phyloP scores from a whole-genome alignment of 2,329 filamentous ascomycete genomes.

The Orbilia brochopaga region DNA sequence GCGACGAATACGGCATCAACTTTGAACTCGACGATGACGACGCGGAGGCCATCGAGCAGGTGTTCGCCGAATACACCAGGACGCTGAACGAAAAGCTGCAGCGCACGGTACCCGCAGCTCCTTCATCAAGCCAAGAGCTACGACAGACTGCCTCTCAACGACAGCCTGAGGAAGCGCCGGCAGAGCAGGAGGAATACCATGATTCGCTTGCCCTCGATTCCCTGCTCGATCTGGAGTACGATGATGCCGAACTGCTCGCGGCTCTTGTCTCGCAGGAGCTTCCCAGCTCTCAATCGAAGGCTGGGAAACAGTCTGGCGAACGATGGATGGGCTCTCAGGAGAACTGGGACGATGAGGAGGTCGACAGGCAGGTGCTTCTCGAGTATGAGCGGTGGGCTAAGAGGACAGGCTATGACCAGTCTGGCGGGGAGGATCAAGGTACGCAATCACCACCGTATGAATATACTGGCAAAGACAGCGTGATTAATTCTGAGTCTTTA shows the following conservation, averaged over 20 bases:
- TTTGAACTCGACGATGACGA: conserved; percentile 47
- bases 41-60: conserved; percentile 37
- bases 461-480: background rate
- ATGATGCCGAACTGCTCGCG: conserved; percentile 46
- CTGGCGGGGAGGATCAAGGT: conserved; percentile 16
- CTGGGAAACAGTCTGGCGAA: conserved; percentile 2
- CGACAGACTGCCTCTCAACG: conserved; percentile 8
- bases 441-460: background rate
- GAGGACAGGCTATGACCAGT: conserved; percentile 19
- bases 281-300: conserved; percentile 32
- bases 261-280: conserved; percentile 32
- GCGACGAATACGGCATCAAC: conserved; percentile 42
- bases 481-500: conserved; percentile 18
- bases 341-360: conserved; percentile 30
- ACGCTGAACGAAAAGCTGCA: conserved; percentile 21
- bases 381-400: conserved; percentile 44
- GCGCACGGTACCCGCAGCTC: background rate
- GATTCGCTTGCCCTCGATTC: conserved; percentile 43
- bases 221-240: conserved; percentile 43
- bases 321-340: conserved; percentile 26
- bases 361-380: conserved; percentile 40
- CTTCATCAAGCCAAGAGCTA: background rate
- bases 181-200: conserved; percentile 43
- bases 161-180: conserved; percentile 17
- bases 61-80: conserved; percentile 33